These are phyloP conservation scores for Alternaria metachromatica DNA, from an alignment of 2,329 filamentous ascomycete genomes.

Conservation along the genomic window DNA sequence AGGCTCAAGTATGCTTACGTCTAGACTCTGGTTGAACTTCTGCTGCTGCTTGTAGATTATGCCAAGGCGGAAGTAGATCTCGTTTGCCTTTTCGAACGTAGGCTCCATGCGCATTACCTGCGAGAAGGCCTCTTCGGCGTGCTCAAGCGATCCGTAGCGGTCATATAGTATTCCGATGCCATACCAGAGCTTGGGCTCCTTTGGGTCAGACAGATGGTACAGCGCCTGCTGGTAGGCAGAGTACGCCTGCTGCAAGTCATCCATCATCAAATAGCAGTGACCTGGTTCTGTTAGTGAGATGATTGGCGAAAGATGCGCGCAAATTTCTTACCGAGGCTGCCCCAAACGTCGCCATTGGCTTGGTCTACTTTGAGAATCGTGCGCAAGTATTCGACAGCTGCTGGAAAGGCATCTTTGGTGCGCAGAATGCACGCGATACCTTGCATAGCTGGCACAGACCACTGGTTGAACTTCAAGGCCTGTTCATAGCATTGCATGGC, in stretches of 20 bases:
- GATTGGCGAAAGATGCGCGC: background rate
- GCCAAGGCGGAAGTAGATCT: slow-evolving; percentile 98
- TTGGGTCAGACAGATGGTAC: slow-evolving; percentile 90
- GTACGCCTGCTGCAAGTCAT: slow-evolving; percentile 95
- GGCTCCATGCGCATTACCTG: slow-evolving; percentile 99
- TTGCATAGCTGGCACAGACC: slow-evolving; percentile 90
- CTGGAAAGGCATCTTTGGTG: slow-evolving; percentile 90
- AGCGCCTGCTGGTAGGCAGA: slow-evolving; percentile 95
- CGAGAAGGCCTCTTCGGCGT: slow-evolving; percentile 97
- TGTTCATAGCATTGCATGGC: slow-evolving; percentile 91
- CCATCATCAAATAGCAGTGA: slow-evolving; percentile 99
- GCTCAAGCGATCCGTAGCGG: slow-evolving; percentile 92
- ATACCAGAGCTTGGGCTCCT: slow-evolving; percentile 99
- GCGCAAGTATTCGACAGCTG: slow-evolving; percentile 91
- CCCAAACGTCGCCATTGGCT: slow-evolving; percentile 94
- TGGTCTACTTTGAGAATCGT: slow-evolving; percentile 88
- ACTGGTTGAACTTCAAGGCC: slow-evolving; percentile 83
- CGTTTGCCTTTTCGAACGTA: slow-evolving; percentile 97
- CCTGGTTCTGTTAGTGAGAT: slow-evolving; percentile 59
- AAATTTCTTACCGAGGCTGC: slow-evolving; percentile 75
- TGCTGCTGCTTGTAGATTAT: slow-evolving; percentile 99
- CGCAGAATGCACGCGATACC: slow-evolving; percentile 91
- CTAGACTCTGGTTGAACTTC: slow-evolving; percentile 89
- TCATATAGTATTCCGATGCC: slow-evolving; percentile 98
- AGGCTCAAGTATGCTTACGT: slow-evolving; percentile 62